Evolutionary conservation across 768 basidiomycete species (phyloP), one percentile per base, ranked within the genome.

Genomic region (Boletus pseudo-olivaceus): DNA sequence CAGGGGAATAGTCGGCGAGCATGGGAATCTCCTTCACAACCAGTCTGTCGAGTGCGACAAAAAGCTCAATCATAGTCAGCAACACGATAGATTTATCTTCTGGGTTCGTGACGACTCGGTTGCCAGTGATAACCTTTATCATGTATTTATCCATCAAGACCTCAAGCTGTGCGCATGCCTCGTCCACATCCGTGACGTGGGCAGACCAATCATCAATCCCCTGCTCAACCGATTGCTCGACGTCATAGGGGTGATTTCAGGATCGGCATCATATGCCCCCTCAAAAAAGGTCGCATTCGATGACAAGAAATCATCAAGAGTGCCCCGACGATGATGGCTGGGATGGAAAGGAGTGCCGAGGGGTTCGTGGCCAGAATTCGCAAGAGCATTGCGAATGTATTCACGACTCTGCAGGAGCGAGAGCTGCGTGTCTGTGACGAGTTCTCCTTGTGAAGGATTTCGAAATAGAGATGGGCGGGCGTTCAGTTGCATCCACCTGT

Each of bases 71-170:
- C 10, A 29, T 27, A 0, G 65, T 66, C 41, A 82, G 61, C 29
- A 80, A 54, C 68, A 78, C 73, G 7, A 73, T 52, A 0, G 78
- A 78, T 4, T 59, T 35, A 34, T 67, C 54, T 51, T 79, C 76
- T n/a, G 75, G n/a, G 55, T 64, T 50, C 75, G n/a, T n/a, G n/a
- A n/a, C n/a, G n/a, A n/a, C n/a, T n/a, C n/a, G n/a, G n/a, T n/a
- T n/a, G n/a, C 74, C 2, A 75, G 51, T 0, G 62, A 27, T n/a
- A n/a, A 10, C 11, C 54, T 57, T 10, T 50, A 29, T 46, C 72
- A 75, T 10, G 35, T 77, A 73, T 8, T 57, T 38, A 7, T 47
- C 40, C 34, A 23, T 67, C 40, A 65, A 68, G 2, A 61, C 26
- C 53, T 59, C 55, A 19, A 65, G 54, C 29, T 56, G 54, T 8